phyloP scores from a whole-genome alignment of 495 filamentous ascomycete genomes.

The Viridothelium virens region DNA sequence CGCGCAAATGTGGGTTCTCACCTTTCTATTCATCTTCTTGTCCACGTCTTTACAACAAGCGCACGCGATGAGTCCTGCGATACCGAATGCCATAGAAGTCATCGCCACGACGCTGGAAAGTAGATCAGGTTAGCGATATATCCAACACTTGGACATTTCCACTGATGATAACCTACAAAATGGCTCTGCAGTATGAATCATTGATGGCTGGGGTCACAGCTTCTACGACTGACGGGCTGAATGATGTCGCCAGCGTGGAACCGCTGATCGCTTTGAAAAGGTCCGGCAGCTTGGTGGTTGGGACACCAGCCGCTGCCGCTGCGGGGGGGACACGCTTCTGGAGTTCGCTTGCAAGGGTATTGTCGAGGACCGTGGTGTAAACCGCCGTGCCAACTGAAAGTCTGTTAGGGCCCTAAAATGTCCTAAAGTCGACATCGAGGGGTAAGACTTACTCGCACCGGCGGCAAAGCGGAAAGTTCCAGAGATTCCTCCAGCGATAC shows the following conservation, averaged over 20 bases:
- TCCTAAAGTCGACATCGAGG: background rate
- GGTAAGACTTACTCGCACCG: conserved; percentile 20
- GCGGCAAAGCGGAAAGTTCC: conserved; percentile 32
- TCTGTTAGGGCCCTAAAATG: background rate
- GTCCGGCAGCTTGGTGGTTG: background rate
- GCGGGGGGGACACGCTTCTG: background rate
- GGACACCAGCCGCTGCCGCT: background rate
- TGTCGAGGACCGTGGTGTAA: conserved; percentile 1
- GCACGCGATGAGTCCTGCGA: conserved; percentile 9
- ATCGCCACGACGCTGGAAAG: background rate
- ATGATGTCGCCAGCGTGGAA: background rate
- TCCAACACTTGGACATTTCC: background rate
- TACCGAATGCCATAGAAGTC: conserved; percentile 12
- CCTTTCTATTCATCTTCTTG: conserved; percentile 9
- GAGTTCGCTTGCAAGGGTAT: conserved; percentile 2
- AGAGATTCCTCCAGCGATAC: conserved; percentile 26
- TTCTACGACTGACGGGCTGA: background rate
- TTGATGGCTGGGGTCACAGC: conserved; percentile 1
- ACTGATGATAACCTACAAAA: background rate
- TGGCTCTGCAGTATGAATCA: conserved; percentile 2
- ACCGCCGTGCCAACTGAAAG: conserved; percentile 1
- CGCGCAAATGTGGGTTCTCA: background rate
- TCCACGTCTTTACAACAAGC: conserved; percentile 10
- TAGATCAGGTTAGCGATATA: background rate
- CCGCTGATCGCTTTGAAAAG: conserved; percentile 6